phyloP scores from a whole-genome alignment of 1,284 basidiomycete species.

The Pyrrhoderma lamaoense region DNA sequence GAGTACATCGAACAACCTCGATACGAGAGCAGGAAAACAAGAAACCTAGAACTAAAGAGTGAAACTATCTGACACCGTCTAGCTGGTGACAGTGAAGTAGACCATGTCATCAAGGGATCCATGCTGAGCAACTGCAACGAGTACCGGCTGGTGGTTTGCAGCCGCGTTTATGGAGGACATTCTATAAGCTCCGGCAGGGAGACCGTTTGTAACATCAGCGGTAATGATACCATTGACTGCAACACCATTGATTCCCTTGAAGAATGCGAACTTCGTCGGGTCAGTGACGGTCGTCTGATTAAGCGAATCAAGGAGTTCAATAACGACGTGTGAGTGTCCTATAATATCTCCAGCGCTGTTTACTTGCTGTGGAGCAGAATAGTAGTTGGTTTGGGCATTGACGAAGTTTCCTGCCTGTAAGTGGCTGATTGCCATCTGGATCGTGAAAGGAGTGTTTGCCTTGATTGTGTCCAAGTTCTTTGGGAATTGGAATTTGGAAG shows the following conservation, averaged over 20 bases:
- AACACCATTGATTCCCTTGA: slow-evolving; percentile 54
- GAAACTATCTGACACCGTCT: too few species aligned
- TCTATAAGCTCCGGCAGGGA: slow-evolving; percentile 51
- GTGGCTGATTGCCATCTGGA: slow-evolving; percentile 41
- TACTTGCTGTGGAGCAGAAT: slow-evolving; percentile 50
- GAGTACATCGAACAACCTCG: too few species aligned
- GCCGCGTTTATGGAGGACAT: slow-evolving; percentile 45
- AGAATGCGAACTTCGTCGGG: slow-evolving; percentile 58
- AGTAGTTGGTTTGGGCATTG: slow-evolving; percentile 49
- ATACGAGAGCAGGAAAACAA: too few species aligned
- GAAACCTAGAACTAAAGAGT: too few species aligned
- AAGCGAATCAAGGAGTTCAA: slow-evolving; percentile 48
- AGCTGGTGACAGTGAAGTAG: slow-evolving; percentile 43
- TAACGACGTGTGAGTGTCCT: slow-evolving; percentile 61
- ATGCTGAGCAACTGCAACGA: slow-evolving; percentile 50
- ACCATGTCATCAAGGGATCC: slow-evolving; percentile 54
- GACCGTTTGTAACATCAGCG: slow-evolving; percentile 48
- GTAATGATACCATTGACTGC: slow-evolving; percentile 44
- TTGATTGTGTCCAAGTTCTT: slow-evolving; percentile 36
- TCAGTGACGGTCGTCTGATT: slow-evolving; percentile 47
- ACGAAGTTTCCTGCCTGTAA: slow-evolving; percentile 48
- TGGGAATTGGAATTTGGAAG: slow-evolving; percentile 42
- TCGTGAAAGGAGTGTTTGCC: slow-evolving; percentile 40
- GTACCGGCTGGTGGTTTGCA: slow-evolving; percentile 53
- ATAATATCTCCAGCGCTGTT: slow-evolving; percentile 43